Percentiles rank a stretch among this genome's conserved stretches.
Conservation (phyloP, 2,329 filamentous ascomycete genomes). For the Aspergillus sp. region DNA sequence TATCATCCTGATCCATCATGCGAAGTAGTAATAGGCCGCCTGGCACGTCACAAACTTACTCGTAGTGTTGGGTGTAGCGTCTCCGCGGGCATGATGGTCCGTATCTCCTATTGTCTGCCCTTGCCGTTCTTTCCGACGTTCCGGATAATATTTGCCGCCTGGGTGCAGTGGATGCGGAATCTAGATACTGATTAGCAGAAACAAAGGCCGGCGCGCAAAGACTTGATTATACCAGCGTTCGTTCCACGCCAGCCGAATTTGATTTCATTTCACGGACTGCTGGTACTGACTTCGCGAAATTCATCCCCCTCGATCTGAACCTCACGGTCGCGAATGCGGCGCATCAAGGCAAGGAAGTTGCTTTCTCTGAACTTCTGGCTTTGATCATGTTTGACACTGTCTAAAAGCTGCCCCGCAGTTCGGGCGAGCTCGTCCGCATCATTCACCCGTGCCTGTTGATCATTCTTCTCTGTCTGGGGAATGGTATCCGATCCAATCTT, state of each 20-base stretch:
- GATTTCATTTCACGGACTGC: constrained; percentile 41
- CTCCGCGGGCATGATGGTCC: constrained; percentile 3
- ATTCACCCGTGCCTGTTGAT: constrained; percentile 35
- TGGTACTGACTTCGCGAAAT: constrained; percentile 50
- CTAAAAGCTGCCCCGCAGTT: constrained; percentile 70
- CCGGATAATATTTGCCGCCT: constrained; percentile 49
- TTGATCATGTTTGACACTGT: constrained; percentile 67
- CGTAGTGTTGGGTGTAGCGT: constrained; percentile 16
- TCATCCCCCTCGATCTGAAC: constrained; percentile 71
- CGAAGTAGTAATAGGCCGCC: constrained; percentile 16
- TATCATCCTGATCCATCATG: constrained; percentile 11
- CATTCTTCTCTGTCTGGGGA: constrained; percentile 35
- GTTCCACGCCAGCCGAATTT: constrained; percentile 37
- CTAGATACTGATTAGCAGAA: constrained; percentile 41
- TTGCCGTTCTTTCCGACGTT: constrained; percentile 24
- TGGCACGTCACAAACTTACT: constrained; percentile 28
- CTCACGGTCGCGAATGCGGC: constrained; percentile 69
- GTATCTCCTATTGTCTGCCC: constrained; percentile 6
- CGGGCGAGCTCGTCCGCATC: constrained; percentile 69
- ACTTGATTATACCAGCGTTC: constrained; percentile 40
- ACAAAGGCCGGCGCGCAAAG: constrained; percentile 30
- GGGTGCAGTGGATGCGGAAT: constrained; percentile 49
- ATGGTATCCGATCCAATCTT: constrained; percentile 49
- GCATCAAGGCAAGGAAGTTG: constrained; percentile 75
- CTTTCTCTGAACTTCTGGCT: constrained; percentile 77